These are phyloP conservation scores for Chrysanthemum makinoi DNA, from an alignment of 129 eudicot species.

Conservation along the genomic window DNA sequence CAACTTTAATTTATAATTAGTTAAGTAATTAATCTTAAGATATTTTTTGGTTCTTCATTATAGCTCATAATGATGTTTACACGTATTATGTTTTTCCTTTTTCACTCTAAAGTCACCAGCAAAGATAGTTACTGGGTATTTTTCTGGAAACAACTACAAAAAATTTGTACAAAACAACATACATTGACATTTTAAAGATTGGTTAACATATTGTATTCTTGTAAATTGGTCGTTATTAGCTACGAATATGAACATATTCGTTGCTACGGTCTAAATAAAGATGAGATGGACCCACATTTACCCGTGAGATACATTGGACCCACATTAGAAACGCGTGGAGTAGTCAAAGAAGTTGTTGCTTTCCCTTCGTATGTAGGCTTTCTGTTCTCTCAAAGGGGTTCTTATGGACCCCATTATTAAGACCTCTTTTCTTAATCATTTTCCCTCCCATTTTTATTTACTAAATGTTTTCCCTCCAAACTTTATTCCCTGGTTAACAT, in stretches of 20 bases:
- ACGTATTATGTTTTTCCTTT: not conserved
- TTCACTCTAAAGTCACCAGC: not conserved
- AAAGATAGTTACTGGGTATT: too few species aligned
- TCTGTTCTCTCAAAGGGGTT: constrained; percentile 22
- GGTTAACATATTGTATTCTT: too few species aligned
- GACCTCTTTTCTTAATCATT: not conserved
- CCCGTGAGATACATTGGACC: constrained; percentile 28
- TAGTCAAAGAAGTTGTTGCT: constrained; percentile 30
- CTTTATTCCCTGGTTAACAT: not conserved
- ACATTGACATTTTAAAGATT: too few species aligned
- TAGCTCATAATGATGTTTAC: constrained; percentile 20
- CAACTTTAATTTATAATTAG: constrained; percentile 20
- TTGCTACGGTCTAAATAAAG: too few species aligned
- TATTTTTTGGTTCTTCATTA: constrained; percentile 26
- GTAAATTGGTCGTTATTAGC: too few species aligned
- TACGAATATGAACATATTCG: too few species aligned
- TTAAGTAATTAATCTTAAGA: constrained; percentile 18
- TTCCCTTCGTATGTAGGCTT: constrained; percentile 20
- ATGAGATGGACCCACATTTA: constrained; percentile 7
- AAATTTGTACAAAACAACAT: too few species aligned
- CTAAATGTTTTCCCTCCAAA: constrained; percentile 12
- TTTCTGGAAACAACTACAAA: too few species aligned
- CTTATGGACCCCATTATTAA: constrained; percentile 13
- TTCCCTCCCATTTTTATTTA: constrained; percentile 10
- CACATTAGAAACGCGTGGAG: constrained; percentile 32